These are phyloP conservation scores for Lactarius hengduanensis DNA, from an alignment of 768 basidiomycete species.

Conservation along the genomic window DNA sequence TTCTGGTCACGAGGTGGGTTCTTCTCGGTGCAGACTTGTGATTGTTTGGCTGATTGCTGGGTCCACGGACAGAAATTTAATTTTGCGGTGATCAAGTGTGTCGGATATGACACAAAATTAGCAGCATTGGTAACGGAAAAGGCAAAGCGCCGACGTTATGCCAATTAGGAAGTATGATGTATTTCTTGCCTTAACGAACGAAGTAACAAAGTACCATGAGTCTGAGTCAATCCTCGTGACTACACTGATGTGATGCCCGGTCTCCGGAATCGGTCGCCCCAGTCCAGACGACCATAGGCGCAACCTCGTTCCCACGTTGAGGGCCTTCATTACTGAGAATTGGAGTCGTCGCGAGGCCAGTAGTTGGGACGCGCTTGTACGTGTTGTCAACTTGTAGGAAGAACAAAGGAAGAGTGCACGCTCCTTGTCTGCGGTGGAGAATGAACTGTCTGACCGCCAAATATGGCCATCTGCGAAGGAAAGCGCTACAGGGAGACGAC, in stretches of 20 bases:
- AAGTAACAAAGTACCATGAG: too few species aligned
- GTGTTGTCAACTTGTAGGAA: not conserved
- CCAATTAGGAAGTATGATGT: too few species aligned
- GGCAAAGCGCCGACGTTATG: too few species aligned
- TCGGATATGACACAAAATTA: not conserved
- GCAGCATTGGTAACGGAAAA: too few species aligned
- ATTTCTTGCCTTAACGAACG: not conserved
- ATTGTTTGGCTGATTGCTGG: not conserved
- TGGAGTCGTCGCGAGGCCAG: too few species aligned
- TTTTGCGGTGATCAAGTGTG: not conserved
- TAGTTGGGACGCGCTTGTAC: too few species aligned
- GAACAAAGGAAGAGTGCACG: not conserved
- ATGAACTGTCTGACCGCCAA: not conserved
- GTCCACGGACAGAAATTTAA: not conserved
- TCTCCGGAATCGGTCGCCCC: too few species aligned
- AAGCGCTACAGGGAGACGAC: not conserved
- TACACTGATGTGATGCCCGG: too few species aligned
- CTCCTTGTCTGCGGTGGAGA: not conserved
- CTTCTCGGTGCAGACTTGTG: not conserved
- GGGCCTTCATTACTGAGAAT: too few species aligned
- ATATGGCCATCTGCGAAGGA: not conserved
- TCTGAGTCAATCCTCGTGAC: too few species aligned
- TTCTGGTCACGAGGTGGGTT: slow-evolving; percentile 9
- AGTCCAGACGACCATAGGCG: too few species aligned
- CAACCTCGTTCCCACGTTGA: too few species aligned